Percentiles rank a stretch among this genome's conserved stretches.
phyloP scores from a whole-genome alignment of 495 filamentous ascomycete genomes.

The Polyplosphaeria fusca region DNA sequence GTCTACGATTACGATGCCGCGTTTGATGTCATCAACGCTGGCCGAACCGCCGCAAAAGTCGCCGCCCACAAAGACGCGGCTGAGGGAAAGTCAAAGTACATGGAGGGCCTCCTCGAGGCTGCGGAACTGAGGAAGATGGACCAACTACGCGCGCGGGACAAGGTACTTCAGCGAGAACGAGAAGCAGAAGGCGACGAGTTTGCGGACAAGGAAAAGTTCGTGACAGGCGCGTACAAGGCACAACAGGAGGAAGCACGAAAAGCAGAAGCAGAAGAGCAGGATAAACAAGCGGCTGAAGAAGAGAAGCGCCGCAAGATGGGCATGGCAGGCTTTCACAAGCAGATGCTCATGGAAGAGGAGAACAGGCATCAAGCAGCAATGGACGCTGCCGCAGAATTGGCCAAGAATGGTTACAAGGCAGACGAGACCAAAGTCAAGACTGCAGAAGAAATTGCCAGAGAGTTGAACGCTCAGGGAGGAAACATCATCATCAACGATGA shows the following conservation, averaged over 20 bases:
- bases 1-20: constrained; percentile 77
- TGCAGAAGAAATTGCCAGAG: constrained; percentile 66
- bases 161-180: constrained; percentile 78
- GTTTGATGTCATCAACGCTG: constrained; percentile 56
- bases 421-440: constrained; percentile 54
- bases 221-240: constrained; percentile 90
- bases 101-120: constrained; percentile 71
- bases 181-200: constrained; percentile 93
- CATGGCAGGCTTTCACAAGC: constrained; percentile 83
- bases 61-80: constrained; percentile 41
- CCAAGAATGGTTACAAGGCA: constrained; percentile 49
- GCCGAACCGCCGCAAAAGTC: constrained; percentile 35
- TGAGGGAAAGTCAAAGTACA: constrained; percentile 73
- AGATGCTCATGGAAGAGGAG: constrained; percentile 75
- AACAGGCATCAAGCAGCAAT: constrained; percentile 70
- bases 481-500: constrained; percentile 83
- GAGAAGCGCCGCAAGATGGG: constrained; percentile 64
- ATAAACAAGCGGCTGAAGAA: constrained; percentile 65
- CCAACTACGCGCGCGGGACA: constrained; percentile 81
- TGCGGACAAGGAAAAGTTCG: constrained; percentile 93
- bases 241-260: constrained; percentile 82
- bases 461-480: constrained; percentile 68
- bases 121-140: constrained; percentile 88
- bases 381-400: constrained; percentile 56
- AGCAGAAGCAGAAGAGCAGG: constrained; percentile 77